Percentiles rank a stretch among this genome's conserved stretches.
Evolutionary conservation across 75 land plant genomes (phyloP).

Genomic region (Selaginella moellendorffii): DNA sequence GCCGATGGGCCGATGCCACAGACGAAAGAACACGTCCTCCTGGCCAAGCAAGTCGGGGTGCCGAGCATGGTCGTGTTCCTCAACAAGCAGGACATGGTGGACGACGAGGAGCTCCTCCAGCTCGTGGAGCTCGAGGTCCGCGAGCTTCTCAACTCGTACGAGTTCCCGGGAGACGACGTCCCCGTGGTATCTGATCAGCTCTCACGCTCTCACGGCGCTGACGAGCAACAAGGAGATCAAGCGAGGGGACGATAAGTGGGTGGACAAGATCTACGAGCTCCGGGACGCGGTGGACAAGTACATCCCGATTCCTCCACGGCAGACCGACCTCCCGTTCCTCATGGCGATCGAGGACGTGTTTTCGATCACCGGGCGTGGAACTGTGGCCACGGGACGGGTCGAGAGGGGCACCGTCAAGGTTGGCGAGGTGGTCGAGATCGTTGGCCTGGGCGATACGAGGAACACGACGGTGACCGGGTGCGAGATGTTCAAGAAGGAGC

Average conservation of each 20-base stretch:
- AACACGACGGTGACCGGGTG: constrained; percentile 70
- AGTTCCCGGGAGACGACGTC: constrained; percentile 90
- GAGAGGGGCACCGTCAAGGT: constrained; percentile 72
- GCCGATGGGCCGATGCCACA: constrained; percentile 97
- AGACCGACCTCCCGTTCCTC: constrained; percentile 72
- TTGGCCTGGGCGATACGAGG: constrained; percentile 68
- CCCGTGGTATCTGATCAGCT: constrained; percentile 78
- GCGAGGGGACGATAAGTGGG: constrained; percentile 70
- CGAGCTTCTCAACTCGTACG: constrained; percentile 66
- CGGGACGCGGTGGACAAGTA: constrained; percentile 80
- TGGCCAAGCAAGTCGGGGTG: constrained; percentile 91
- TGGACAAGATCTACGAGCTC: constrained; percentile 71
- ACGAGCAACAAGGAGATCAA: constrained; percentile 48
- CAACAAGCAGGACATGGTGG: constrained; percentile 60
- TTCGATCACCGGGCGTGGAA: constrained; percentile 94
- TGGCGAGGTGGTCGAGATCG: constrained; percentile 76
- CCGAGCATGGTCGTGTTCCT: constrained; percentile 86
- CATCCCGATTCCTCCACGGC: constrained; percentile 71
- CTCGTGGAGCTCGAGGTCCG: constrained; percentile 89
- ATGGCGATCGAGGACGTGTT: constrained; percentile 89
- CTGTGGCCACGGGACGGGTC: constrained; percentile 87
- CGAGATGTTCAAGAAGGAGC: constrained; percentile 92
- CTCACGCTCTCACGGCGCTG: constrained; percentile 69
- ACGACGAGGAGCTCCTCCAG: constrained; percentile 12
- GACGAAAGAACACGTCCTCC: constrained; percentile 92